Conservation (phyloP, 306 rosid genomes). For the Prunus fruticosa region DNA sequence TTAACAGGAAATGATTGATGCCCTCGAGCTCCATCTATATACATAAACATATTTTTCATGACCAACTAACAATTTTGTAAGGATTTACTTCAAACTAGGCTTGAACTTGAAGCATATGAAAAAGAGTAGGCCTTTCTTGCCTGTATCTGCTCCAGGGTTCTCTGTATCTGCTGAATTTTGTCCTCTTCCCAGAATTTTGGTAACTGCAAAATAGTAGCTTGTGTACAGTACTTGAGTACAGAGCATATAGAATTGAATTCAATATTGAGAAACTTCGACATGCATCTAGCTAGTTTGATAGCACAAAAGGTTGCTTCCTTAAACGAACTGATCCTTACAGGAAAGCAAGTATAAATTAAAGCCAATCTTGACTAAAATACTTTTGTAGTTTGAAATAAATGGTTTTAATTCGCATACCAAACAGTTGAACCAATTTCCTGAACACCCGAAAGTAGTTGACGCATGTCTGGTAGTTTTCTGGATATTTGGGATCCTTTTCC, state of each 20-base stretch:
- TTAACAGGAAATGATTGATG: neutral
- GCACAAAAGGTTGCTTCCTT: neutral
- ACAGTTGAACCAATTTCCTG: neutral
- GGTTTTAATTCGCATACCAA: neutral
- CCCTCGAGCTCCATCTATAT: neutral
- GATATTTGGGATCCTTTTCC: neutral
- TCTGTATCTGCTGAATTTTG: neutral
- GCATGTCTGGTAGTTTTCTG: conserved; percentile 25
- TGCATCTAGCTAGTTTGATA: too few species aligned
- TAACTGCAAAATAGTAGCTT: neutral
- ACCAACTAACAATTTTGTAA: too few species aligned
- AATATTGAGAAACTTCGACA: too few species aligned
- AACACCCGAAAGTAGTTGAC: neutral
- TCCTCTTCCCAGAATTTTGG: neutral
- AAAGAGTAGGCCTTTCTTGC: neutral
- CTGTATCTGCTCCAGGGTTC: neutral
- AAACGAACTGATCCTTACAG: neutral
- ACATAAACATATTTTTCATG: too few species aligned
- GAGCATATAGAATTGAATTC: too few species aligned
- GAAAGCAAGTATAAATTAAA: too few species aligned
- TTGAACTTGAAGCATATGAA: too few species aligned
- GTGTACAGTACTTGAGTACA: too few species aligned
- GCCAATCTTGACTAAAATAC: too few species aligned
- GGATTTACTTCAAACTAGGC: too few species aligned
- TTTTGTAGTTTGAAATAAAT: neutral